These are phyloP conservation scores for Prunus mira DNA, from an alignment of 306 rosid species.

Conservation along the genomic window DNA sequence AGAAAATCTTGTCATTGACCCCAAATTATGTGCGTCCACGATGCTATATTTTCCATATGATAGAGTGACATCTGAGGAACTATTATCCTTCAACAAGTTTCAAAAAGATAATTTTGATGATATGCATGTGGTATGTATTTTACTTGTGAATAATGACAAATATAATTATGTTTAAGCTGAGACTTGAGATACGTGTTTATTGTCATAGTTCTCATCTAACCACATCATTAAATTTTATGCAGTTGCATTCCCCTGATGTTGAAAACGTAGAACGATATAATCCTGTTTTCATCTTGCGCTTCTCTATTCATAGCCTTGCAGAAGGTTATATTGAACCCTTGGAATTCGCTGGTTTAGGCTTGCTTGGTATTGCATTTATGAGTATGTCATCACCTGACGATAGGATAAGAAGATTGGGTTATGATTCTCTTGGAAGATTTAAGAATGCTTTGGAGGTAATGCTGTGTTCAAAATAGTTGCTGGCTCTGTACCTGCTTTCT, in stretches of 20 bases:
- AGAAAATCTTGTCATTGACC: constrained; percentile 68
- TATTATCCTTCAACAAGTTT: constrained; percentile 32
- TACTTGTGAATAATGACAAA: not conserved
- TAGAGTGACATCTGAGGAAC: constrained; percentile 44
- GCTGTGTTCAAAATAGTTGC: not conserved
- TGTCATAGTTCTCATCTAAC: constrained; percentile 28
- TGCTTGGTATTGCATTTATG: constrained; percentile 82
- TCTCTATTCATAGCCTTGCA: constrained; percentile 64
- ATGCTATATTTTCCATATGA: constrained; percentile 72
- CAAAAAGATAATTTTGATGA: constrained; percentile 25
- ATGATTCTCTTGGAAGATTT: constrained; percentile 52
- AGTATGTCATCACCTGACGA: constrained; percentile 74
- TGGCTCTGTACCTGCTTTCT: not conserved
- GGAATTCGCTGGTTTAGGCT: constrained; percentile 81
- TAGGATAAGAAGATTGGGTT: constrained; percentile 72
- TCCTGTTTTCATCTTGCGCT: constrained; percentile 80
- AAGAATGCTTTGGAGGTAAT: constrained; percentile 66
- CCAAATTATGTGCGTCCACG: constrained; percentile 70
- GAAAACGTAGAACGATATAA: constrained; percentile 53
- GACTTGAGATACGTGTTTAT: constrained; percentile 7
- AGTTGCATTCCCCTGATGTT: constrained; percentile 36
- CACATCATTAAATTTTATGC: constrained; percentile 22
- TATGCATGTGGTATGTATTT: constrained; percentile 35
- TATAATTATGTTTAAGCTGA: not conserved
- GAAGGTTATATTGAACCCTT: constrained; percentile 66